Percentiles rank a stretch among this genome's conserved stretches.
phyloP scores from a whole-genome alignment of 495 filamentous ascomycete genomes.

The Aspergillus sclerotioniger region DNA sequence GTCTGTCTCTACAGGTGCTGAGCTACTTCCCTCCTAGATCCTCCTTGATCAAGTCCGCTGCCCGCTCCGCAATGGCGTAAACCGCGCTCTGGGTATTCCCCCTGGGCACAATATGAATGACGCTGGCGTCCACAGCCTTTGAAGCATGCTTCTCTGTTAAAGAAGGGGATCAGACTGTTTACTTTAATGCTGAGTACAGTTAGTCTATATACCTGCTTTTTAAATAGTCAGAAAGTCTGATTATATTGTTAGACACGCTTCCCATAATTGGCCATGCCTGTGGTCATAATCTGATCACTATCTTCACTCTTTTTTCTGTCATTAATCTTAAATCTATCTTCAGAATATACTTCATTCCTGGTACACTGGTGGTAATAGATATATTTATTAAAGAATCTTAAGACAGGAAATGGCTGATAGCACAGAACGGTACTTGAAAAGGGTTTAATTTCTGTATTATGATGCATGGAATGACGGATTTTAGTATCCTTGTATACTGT shows the following conservation, averaged over 20 bases:
- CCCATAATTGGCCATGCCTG: constrained; percentile 58
- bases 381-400: constrained; percentile 64
- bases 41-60: constrained; percentile 37
- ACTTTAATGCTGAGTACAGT: constrained; percentile 31
- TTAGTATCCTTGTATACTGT: constrained; percentile 44
- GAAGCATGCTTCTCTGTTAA: constrained; percentile 22
- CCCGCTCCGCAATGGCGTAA: constrained; percentile 62
- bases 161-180: constrained; percentile 21
- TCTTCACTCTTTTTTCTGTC: constrained; percentile 49
- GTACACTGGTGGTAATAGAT: constrained; percentile 57
- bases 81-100: constrained; percentile 51
- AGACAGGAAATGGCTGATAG: constrained; percentile 59
- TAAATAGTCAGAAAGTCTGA: too few species aligned
- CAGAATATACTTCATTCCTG: constrained; percentile 34
- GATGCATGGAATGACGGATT: constrained; percentile 44
- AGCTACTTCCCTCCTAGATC: too few species aligned
- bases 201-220: constrained; percentile 8
- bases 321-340: constrained; percentile 48
- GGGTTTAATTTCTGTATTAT: constrained; percentile 56
- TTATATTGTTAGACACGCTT: constrained; percentile 42
- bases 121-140: constrained; percentile 31
- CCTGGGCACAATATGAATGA: constrained; percentile 55
- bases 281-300: constrained; percentile 64
- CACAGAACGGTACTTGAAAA: constrained; percentile 54
- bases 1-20: too few species aligned